A percentile compares a stretch with the other conserved stretches of the same genome.
Conservation (phyloP, 1,284 basidiomycete species). For the Phellinidium pouzarii region DNA sequence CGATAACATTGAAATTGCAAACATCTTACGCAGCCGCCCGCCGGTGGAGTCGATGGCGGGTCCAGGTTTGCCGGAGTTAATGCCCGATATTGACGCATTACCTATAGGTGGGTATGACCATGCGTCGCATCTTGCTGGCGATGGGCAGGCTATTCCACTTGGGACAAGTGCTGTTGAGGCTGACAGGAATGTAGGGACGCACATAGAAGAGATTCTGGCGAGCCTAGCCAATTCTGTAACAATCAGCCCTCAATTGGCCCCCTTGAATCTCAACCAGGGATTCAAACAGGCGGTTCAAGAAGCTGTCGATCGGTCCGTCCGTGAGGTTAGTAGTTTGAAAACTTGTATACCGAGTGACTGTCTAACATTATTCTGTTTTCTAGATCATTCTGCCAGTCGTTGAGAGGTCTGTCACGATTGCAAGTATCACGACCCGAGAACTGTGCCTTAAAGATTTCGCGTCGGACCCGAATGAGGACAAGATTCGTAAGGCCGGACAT, state of each 20-base stretch:
- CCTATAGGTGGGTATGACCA: conserved; percentile 63
- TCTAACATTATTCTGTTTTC: conserved; percentile 8
- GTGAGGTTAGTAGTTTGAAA: conserved; percentile 57
- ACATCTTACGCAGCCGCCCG: conserved; percentile 70
- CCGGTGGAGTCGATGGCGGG: conserved; percentile 45
- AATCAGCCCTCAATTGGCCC: conserved; percentile 68
- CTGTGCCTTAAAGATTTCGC: conserved; percentile 96
- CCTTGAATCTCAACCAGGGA: conserved; percentile 70
- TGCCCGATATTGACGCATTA: conserved; percentile 61
- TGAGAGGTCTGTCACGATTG: conserved; percentile 98
- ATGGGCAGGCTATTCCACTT: conserved; percentile 55
- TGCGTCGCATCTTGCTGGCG: conserved; percentile 38
- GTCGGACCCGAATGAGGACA: conserved; percentile 88
- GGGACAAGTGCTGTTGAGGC: conserved; percentile 49
- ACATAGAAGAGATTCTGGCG: conserved; percentile 76
- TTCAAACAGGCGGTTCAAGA: conserved; percentile 92
- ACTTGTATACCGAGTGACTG: conserved; percentile 1
- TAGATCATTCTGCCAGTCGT: conserved; percentile 96
- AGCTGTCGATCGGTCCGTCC: conserved; percentile 91
- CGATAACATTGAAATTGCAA: conserved; percentile 80
- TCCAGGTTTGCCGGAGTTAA: conserved; percentile 63
- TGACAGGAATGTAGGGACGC: conserved; percentile 57
- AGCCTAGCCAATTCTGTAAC: conserved; percentile 69
- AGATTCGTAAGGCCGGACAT: conserved; percentile 88
- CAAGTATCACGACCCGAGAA: conserved; percentile 95